These are phyloP conservation scores for Hymenochaete sp. DNA, from an alignment of 1,284 basidiomycete genomes.

Conservation along the genomic window DNA sequence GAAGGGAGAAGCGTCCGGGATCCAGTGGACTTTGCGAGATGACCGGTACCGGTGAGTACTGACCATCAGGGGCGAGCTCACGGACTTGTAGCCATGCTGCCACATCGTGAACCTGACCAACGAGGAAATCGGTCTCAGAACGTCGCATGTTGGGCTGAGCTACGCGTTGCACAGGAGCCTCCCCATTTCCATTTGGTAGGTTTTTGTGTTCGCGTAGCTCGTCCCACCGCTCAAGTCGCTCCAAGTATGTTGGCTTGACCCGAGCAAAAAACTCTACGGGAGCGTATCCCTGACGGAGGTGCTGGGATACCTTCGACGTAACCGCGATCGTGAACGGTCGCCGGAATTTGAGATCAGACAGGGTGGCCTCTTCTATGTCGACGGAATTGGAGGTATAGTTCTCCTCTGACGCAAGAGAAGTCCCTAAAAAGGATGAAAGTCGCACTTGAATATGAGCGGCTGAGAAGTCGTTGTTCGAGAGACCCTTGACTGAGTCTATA, in stretches of 20 bases:
- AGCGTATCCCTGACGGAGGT: slow-evolving; percentile 69
- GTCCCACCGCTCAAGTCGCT: slow-evolving; percentile 86
- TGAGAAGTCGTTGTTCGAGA: slow-evolving; percentile 81
- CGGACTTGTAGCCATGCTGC: slow-evolving; percentile 80
- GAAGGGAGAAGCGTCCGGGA: slow-evolving; percentile 80
- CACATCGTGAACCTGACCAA: slow-evolving; percentile 83
- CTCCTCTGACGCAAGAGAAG: slow-evolving; percentile 65
- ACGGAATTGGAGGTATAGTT: slow-evolving; percentile 69
- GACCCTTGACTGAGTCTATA: slow-evolving; percentile 79
- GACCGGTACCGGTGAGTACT: slow-evolving; percentile 80
- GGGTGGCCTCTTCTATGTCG: slow-evolving; percentile 62
- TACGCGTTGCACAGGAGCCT: slow-evolving; percentile 31
- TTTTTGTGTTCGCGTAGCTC: slow-evolving; percentile 69
- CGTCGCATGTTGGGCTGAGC: slow-evolving; percentile 69
- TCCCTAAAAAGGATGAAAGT: slow-evolving; percentile 72
- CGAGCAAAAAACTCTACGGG: slow-evolving; percentile 85
- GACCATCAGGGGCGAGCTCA: slow-evolving; percentile 79
- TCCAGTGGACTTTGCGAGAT: slow-evolving; percentile 71
- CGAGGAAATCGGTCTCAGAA: slow-evolving; percentile 88
- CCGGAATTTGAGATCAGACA: slow-evolving; percentile 73
- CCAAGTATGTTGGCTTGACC: slow-evolving; percentile 72
- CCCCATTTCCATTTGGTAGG: slow-evolving; percentile 19
- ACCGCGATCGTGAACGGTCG: slow-evolving; percentile 73
- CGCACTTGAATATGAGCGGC: slow-evolving; percentile 79
- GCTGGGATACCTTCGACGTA: slow-evolving; percentile 62